These are phyloP conservation scores for Liriodendron chinense DNA, from an alignment of 164 flowering plant genomes.

Conservation along the genomic window DNA sequence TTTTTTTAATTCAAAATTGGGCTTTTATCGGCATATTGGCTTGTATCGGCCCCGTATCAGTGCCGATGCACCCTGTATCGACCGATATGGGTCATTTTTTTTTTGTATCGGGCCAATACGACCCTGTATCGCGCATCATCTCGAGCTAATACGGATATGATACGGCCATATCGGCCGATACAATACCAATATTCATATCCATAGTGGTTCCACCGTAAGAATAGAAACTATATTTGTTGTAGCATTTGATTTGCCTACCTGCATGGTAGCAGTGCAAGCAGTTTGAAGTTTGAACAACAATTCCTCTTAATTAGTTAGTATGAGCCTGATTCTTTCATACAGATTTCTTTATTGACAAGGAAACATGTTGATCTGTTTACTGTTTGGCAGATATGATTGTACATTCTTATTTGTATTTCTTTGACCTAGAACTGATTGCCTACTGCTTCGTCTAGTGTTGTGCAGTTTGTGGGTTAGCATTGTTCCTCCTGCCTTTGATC, in stretches of 20 bases:
- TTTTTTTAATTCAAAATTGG: too few species aligned
- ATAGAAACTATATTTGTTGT: neutral
- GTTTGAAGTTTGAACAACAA: too few species aligned
- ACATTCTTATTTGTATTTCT: neutral
- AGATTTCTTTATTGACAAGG: neutral
- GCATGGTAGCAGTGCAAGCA: too few species aligned
- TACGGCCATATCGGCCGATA: too few species aligned
- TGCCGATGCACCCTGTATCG: too few species aligned
- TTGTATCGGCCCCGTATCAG: too few species aligned
- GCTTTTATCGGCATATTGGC: too few species aligned
- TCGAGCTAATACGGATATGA: too few species aligned
- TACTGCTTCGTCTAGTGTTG: slow-evolving; percentile 44
- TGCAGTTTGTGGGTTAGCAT: slow-evolving; percentile 61
- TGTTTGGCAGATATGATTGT: neutral
- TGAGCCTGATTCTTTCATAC: neutral
- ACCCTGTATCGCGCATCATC: too few species aligned
- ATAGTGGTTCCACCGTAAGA: neutral
- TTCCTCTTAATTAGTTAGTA: neutral
- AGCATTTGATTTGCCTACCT: neutral
- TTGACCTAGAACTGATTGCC: slow-evolving; percentile 5
- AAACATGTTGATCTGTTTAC: neutral
- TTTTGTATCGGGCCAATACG: too few species aligned
- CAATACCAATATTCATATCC: too few species aligned
- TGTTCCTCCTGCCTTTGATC: slow-evolving; percentile 62
- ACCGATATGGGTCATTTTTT: too few species aligned